Base-by-base conservation (phyloP, 805 yeast genomes). In the Hanseniaspora occidentalis region DNA sequence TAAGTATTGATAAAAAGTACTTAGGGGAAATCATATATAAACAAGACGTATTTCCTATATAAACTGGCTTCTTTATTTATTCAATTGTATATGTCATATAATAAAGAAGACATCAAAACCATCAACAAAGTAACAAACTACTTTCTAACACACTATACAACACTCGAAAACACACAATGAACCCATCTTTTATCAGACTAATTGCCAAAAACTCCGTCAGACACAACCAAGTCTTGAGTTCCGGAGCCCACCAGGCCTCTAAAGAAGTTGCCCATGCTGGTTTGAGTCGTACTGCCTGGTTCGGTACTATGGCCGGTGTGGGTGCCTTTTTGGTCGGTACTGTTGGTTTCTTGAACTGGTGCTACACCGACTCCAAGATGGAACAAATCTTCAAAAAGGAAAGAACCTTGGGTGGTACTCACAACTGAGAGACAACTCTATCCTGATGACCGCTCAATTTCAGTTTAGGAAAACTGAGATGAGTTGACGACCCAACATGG, bases 121-220 rank as follows among this genome's bases (percentile, higher is more conserved):
- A 4, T 38, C 35, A 21, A 39, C 23, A 13, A 31, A 31, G 24
- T 24, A 31, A 34, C 22, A 24, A 18, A 24, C 31, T 38, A 14
- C 31, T 19, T 39, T 33, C n/a, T 21, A 22, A 18, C 22, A 7
- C 24, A 24, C 5, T 23, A 11, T 11, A 5, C 10, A 29, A n/a
- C 17, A 14, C 13, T 4, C 6, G 9, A 29, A n/a, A 29, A 29
- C 3, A 39, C 13, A 35, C 26, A 21, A 45, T 45, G 48, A 48
- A 44, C 43, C 50, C 51, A 39, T 43, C 47, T 36, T 16, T 45
- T 17, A 42, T 47, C 20, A 49, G 50, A 42, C 40, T 37, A 33
- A 36, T 48, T 9, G 47, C 44, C 21, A 44, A 43, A 41, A 35
- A 47, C 9, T 47, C 49, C 35, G 42, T 43, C 13, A 44, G 43